Evolutionary conservation across 306 rosid species (phyloP), one percentile per base, ranked within the genome.

Genomic region (Hippophae gyantsensis): DNA sequence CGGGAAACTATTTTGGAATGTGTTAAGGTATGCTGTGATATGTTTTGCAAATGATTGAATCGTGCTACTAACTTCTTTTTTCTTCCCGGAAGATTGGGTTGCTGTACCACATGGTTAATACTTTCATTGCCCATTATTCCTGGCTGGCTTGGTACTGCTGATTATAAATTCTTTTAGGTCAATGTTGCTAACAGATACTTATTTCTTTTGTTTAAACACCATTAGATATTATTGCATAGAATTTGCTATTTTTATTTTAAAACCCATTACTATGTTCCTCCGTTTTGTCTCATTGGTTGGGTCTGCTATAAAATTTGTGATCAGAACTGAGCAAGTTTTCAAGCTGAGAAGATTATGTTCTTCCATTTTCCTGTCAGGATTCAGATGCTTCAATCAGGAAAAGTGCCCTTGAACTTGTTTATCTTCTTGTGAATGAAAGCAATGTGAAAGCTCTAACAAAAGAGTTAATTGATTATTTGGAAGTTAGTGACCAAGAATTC

Each of bases 351-450:
- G 58, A 55, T 70, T 60, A 44, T 78, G 54, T 70, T 42, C 67
- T 68, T 32, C 38, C 38, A 32, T 60, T 74, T 43, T 54, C 55
- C 23, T 56, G 74, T 68, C 86, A 92, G 96, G 99, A 92, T 80
- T 75, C 83, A 64, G 99, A 92, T 69, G 95, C 99, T 64, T 86
- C 97, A 67, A 88, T 92, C 69, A 83, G 89, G 58, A 92, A 92
- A 80, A 86, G 96, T 76, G 99, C 99, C 45, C 96, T 92, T 71
- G 99, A 88, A 76, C 99, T 92, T 80, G 95, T 86, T 59, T 92
- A 86, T 54, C 76, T 79, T 74, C 84, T 92, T 75, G 77, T 92
- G 64, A 92, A 92, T 58, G 99, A 84, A 62, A 85, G 74, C 77
- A 92, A 84, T 65, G 97, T 86, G 77, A 92, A 82, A 78, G 81